Conservation (phyloP, 116 monocot genomes). For the Zostera marina region DNA sequence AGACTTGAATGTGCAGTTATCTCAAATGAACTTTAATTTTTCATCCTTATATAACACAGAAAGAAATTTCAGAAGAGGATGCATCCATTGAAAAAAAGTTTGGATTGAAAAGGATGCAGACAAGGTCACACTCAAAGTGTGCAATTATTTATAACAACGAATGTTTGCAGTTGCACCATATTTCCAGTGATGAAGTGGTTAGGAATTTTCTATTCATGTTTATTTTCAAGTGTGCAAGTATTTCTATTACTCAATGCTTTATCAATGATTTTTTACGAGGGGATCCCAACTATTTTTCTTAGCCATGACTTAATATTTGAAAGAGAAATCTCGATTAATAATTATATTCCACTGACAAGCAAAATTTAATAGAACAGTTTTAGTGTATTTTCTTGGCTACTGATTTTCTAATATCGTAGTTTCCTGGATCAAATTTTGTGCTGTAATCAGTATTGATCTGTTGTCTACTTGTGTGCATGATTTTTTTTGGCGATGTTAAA, state of each 20-base stretch:
- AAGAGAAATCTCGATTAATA: neutral
- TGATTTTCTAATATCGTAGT: neutral
- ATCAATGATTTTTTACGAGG: neutral
- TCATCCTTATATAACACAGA: constrained; percentile 3
- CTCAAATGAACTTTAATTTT: neutral
- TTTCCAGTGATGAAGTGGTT: constrained; percentile 35
- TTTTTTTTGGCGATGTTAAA: too few species aligned
- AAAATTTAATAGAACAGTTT: neutral
- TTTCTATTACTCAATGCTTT: too few species aligned
- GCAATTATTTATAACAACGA: constrained; percentile 6
- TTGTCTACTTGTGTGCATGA: neutral
- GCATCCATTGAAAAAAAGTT: neutral
- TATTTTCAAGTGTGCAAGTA: too few species aligned
- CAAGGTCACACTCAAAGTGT: constrained; percentile 8
- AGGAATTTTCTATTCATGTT: constrained; percentile 1
- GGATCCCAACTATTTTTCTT: neutral
- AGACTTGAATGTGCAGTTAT: neutral
- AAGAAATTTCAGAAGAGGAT: neutral
- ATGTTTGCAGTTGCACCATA: constrained; percentile 8
- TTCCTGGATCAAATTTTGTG: neutral
- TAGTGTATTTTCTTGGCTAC: neutral
- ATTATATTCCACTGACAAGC: neutral
- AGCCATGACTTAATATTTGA: neutral
- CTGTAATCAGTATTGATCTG: neutral
- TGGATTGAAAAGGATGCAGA: constrained; percentile 1